These are phyloP conservation scores for Ambrosiella cleistominuta DNA, from an alignment of 2,329 filamentous ascomycete species.

Conservation along the genomic window DNA sequence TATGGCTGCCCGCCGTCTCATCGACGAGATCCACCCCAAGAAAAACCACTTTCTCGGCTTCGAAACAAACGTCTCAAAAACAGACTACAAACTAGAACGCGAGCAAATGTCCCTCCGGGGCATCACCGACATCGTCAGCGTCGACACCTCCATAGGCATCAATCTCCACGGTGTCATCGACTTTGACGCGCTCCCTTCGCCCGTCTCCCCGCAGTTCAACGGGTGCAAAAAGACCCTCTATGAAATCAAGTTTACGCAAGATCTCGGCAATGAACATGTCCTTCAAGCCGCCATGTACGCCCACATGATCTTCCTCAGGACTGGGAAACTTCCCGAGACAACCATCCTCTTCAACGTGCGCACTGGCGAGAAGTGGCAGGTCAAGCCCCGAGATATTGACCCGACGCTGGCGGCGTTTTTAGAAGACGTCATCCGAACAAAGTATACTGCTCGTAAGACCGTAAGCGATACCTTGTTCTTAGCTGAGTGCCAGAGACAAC, in stretches of 20 bases:
- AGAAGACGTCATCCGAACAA: slow-evolving; percentile 14
- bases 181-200: neutral
- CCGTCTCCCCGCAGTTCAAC: neutral
- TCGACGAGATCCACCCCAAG: slow-evolving; percentile 9
- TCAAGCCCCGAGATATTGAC: slow-evolving; percentile 10
- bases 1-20: slow-evolving; percentile 15
- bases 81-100: neutral
- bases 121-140: slow-evolving; percentile 5
- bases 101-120: neutral
- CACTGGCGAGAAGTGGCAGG: slow-evolving; percentile 17
- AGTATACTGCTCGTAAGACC: slow-evolving; percentile 13
- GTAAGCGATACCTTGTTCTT: slow-evolving; percentile 13
- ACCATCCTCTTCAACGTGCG: slow-evolving; percentile 18
- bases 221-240: slow-evolving; percentile 14
- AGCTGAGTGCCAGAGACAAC: neutral
- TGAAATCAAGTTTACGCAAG: slow-evolving; percentile 19
- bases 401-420: slow-evolving; percentile 12
- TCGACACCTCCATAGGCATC: neutral
- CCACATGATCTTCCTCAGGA: slow-evolving; percentile 14
- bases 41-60: neutral
- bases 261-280: slow-evolving; percentile 16
- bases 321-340: slow-evolving; percentile 12
- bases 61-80: neutral
- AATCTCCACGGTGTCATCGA: neutral
- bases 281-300: slow-evolving; percentile 18